Base-by-base conservation (phyloP, 768 basidiomycete genomes). In the Dentipellis sp. region DNA sequence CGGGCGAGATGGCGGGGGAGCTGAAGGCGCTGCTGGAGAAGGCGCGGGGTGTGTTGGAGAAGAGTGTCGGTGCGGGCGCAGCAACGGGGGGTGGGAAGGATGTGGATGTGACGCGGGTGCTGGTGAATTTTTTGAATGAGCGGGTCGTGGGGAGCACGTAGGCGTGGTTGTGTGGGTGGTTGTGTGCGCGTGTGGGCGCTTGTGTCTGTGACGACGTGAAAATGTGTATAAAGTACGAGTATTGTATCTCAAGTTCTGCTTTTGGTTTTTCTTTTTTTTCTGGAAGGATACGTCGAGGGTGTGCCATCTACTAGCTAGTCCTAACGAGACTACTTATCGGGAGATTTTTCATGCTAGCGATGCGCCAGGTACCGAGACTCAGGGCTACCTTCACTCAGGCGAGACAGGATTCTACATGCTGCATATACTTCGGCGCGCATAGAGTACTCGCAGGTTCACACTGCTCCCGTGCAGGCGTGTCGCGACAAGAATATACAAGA, bases 1-100 rank as follows among this genome's bases (percentile, higher is more conserved):
- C 85, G 8, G 86, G 84, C 1, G 89, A 91, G 71, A 82, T 91
- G 78, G 83, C 81, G 40, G 75, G 77, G 1, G 90, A 91, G 67
- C 60, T 91, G 58, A 82, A 84, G 64, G 72, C 78, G 4, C 66
- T 91, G 62, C 56, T 91, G 68, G 79, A 69, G 57, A 88, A 82
- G 62, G 77, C 86, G 12, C 83, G 80, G 61, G 78, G 82, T 0
- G 68, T 88, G 37, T 69, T 91, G 22, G 75, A 71, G 12, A 86
- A 87, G 66, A 81, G 80, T 62, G 73, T 80, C 3, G 29, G 29
- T 29, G 29, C 29, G 29, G 29, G n/a, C 57, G 66, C 67, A 16
- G 68, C 80, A 45, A 59, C 79, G 55, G 78, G 74, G 35, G 75
- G 73, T 50, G 66, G 58, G 46, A 63, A 70, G 36, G 68, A 67